A percentile compares a stretch with the other conserved stretches of the same genome.
Conservation (phyloP, 805 yeast genomes). For the Candida sanyiensis region DNA sequence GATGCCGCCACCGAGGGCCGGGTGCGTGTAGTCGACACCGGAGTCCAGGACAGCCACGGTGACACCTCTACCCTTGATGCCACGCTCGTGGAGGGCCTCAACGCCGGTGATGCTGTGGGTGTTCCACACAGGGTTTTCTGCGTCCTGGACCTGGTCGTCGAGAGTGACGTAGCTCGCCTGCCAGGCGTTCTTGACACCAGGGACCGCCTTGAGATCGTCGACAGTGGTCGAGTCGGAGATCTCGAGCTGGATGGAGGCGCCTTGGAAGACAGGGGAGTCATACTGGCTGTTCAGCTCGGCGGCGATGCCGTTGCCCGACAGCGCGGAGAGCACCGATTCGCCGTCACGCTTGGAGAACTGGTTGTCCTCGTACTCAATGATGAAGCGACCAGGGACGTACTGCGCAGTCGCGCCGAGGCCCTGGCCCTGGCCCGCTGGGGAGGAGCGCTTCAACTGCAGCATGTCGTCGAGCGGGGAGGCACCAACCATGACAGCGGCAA, state of each 20-base stretch:
- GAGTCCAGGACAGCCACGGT: slow-evolving; percentile 11
- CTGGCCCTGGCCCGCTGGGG: too few species aligned
- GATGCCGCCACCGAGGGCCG: slow-evolving; percentile 12
- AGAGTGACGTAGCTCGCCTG: slow-evolving; percentile 11
- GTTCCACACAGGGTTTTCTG: slow-evolving; percentile 6
- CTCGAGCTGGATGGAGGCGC: slow-evolving; percentile 12
- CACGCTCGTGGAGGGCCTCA: slow-evolving; percentile 5
- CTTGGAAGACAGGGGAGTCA: slow-evolving; percentile 14
- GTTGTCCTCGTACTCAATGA: slow-evolving; percentile 12
- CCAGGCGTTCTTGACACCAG: slow-evolving; percentile 15
- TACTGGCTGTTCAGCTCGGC: slow-evolving; percentile 9
- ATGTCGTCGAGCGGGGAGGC: too few species aligned
- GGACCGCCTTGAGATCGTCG: slow-evolving; percentile 7
- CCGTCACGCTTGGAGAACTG: slow-evolving; percentile 8
- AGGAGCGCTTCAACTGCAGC: too few species aligned
- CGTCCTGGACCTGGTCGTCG: slow-evolving; percentile 6
- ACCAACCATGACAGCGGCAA: too few species aligned
- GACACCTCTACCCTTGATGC: slow-evolving; percentile 8
- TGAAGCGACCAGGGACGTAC: slow-evolving; percentile 17
- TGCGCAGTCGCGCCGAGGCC: too few species aligned
- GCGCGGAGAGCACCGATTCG: slow-evolving; percentile 3
- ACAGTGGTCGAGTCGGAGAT: slow-evolving; percentile 8
- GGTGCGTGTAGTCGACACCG: slow-evolving; percentile 11
- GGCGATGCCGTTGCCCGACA: slow-evolving; percentile 7
- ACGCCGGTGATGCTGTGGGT: slow-evolving; percentile 11